Evolutionary conservation across 352 stramenopile species (phyloP).

Genomic region (Globisporangium alternatum): DNA sequence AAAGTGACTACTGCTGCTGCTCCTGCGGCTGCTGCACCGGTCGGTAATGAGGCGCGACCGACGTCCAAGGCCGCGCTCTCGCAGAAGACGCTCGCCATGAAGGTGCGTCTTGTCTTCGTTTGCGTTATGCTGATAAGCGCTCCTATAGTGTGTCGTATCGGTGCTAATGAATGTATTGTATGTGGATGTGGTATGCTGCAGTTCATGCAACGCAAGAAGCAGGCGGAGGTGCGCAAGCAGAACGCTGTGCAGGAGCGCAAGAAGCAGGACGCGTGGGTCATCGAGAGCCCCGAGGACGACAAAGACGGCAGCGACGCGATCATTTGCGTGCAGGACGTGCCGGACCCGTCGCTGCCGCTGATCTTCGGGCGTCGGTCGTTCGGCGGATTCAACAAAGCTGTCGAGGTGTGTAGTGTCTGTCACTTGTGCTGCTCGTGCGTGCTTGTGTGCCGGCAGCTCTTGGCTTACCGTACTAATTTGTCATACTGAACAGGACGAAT

Average conservation of each 20-base stretch:
- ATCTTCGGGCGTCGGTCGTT: conserved; percentile 81
- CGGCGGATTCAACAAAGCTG: conserved; percentile 74
- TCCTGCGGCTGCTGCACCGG: conserved; percentile 25
- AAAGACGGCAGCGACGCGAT: conserved; percentile 30
- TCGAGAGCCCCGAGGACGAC: conserved; percentile 26
- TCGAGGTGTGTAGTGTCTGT: conserved; percentile 37
- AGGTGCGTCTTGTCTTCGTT: conserved; percentile 29
- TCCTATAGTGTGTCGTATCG: neutral
- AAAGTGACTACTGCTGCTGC: neutral
- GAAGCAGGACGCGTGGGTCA: conserved; percentile 60
- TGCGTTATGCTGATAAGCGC: neutral
- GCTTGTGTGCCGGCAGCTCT: too few relatives aligned
- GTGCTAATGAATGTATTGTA: neutral
- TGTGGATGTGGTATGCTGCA: conserved; percentile 16
- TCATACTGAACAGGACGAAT: conserved; percentile 48
- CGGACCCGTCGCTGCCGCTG: conserved; percentile 69
- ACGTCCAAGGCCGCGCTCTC: conserved; percentile 55
- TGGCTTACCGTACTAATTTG: too few relatives aligned
- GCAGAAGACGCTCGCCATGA: conserved; percentile 86
- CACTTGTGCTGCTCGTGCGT: too few relatives aligned
- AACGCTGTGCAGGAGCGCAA: conserved; percentile 49
- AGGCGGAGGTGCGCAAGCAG: conserved; percentile 48
- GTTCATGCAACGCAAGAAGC: conserved; percentile 88
- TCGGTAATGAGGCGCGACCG: conserved; percentile 18
- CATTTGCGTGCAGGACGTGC: conserved; percentile 54